These are phyloP conservation scores for Trametes pubescens DNA, from an alignment of 1,284 basidiomycete genomes.

Conservation along the genomic window DNA sequence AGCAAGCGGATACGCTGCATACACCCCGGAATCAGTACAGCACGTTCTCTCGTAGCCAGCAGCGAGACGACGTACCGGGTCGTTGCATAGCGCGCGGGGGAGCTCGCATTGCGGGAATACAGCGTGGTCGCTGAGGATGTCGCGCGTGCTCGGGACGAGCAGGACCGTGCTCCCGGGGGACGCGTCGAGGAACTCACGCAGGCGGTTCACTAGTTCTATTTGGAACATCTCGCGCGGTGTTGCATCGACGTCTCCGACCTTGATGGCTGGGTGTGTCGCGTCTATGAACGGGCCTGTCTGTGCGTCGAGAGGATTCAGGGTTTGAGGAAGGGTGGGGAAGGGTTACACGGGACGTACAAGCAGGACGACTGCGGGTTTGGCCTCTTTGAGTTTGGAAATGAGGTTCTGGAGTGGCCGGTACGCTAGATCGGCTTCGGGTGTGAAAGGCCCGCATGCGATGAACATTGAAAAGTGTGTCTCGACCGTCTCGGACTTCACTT, in stretches of 20 bases:
- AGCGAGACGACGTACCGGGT: conserved; percentile 50
- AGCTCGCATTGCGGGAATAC: conserved; percentile 91
- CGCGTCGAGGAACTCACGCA: conserved; percentile 66
- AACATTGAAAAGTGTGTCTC: conserved; percentile 66
- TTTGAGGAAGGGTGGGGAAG: not conserved
- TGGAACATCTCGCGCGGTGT: conserved; percentile 78
- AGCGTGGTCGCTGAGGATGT: conserved; percentile 81
- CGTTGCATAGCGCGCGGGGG: conserved; percentile 47
- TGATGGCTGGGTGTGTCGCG: conserved; percentile 74
- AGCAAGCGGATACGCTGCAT: conserved; percentile 77
- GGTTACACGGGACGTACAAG: conserved; percentile 61
- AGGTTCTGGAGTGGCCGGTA: conserved; percentile 77
- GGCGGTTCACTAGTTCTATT: conserved; percentile 65
- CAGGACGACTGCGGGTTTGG: conserved; percentile 80
- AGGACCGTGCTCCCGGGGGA: conserved; percentile 78
- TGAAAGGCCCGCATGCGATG: conserved; percentile 86
- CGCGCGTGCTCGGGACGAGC: conserved; percentile 84
- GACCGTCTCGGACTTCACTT: conserved; percentile 47
- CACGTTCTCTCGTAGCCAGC: not conserved
- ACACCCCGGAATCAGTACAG: no score
- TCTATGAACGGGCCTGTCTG: conserved; percentile 94
- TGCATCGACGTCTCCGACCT: conserved; percentile 72
- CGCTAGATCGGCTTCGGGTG: conserved; percentile 76
- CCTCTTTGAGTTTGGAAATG: conserved; percentile 60
- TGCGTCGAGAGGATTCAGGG: not conserved